Evolutionary conservation across 805 yeast species (phyloP).

Genomic region (Lachancea cidri): DNA sequence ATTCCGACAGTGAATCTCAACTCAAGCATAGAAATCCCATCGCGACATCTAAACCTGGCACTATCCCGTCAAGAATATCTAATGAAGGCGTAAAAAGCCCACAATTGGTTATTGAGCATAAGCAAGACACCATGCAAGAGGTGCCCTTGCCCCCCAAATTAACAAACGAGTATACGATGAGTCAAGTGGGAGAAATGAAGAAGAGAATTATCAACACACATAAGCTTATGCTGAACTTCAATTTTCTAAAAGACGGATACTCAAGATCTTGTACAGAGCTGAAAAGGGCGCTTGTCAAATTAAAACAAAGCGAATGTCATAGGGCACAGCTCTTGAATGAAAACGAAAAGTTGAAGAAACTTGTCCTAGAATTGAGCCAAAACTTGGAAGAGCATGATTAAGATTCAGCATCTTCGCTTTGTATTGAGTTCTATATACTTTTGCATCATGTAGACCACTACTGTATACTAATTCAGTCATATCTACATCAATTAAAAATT

Average conservation of each 20-base stretch:
- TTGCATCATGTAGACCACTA: background rate
- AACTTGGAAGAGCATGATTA: slow-evolving; percentile 6
- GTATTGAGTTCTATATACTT: background rate
- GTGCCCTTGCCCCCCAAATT: slow-evolving; percentile 17
- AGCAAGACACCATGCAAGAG: slow-evolving; percentile 3
- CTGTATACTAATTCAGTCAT: background rate
- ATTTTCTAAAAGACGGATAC: slow-evolving; percentile 31
- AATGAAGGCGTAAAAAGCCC: background rate
- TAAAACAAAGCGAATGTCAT: slow-evolving; percentile 35
- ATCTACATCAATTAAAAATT: too few species aligned
- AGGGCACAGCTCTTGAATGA: slow-evolving; percentile 35
- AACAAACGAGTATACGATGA: slow-evolving; percentile 28
- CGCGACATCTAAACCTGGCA: background rate
- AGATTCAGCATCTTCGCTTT: background rate
- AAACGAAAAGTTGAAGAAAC: slow-evolving; percentile 33
- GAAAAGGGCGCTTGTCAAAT: slow-evolving; percentile 29
- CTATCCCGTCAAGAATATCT: background rate
- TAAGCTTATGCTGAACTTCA: slow-evolving; percentile 29
- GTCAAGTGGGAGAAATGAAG: slow-evolving; percentile 29
- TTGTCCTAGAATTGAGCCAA: slow-evolving; percentile 20
- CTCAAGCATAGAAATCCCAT: slow-evolving; percentile 3
- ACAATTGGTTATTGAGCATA: background rate
- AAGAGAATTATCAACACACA: slow-evolving; percentile 32
- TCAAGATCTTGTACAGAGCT: slow-evolving; percentile 31
- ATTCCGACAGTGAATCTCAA: slow-evolving; percentile 15